phyloP scores from a whole-genome alignment of 2,329 filamentous ascomycete genomes.

The Leptographium lundbergii region DNA sequence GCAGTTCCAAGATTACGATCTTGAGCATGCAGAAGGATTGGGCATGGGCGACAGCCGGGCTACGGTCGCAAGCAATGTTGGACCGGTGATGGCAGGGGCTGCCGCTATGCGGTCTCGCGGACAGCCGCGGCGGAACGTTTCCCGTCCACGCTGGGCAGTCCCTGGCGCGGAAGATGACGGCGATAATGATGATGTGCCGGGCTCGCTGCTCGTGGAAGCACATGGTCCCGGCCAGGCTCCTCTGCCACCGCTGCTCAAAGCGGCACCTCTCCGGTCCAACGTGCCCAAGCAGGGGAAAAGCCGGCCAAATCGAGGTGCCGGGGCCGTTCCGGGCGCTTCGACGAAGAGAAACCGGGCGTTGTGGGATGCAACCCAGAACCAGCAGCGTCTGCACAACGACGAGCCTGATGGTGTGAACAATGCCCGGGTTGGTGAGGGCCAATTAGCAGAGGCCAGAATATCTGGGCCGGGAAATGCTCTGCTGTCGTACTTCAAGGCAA shows the following conservation, averaged over 20 bases:
- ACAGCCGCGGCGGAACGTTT: background rate
- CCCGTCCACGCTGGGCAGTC: conserved; percentile 13
- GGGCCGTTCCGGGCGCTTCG: conserved; percentile 26
- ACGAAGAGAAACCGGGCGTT: conserved; percentile 33
- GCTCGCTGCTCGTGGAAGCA: conserved; percentile 47
- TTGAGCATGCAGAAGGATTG: conserved; percentile 29
- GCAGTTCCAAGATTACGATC: conserved; percentile 36
- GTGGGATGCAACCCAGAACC: conserved; percentile 41
- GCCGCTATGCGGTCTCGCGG: background rate
- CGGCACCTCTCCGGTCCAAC: conserved; percentile 11
- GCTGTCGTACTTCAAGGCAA: conserved; percentile 10
- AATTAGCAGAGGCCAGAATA: background rate
- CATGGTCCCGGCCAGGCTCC: conserved; percentile 4
- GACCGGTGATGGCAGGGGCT: background rate
- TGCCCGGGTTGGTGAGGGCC: conserved; percentile 15
- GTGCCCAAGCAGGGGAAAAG: background rate
- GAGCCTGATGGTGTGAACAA: conserved; percentile 16
- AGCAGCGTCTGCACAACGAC: conserved; percentile 34
- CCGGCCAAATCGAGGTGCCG: conserved; percentile 12
- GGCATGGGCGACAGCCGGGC: conserved; percentile 32
- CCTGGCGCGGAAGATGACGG: conserved; percentile 30
- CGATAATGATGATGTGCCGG: conserved; percentile 52
- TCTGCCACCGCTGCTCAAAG: conserved; percentile 13
- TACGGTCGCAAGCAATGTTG: conserved; percentile 18
- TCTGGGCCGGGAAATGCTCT: conserved; percentile 7